Percentiles rank a stretch among this genome's conserved stretches.
Evolutionary conservation across 1,284 basidiomycete species (phyloP).

Genomic region (Ganoderma sp.): DNA sequence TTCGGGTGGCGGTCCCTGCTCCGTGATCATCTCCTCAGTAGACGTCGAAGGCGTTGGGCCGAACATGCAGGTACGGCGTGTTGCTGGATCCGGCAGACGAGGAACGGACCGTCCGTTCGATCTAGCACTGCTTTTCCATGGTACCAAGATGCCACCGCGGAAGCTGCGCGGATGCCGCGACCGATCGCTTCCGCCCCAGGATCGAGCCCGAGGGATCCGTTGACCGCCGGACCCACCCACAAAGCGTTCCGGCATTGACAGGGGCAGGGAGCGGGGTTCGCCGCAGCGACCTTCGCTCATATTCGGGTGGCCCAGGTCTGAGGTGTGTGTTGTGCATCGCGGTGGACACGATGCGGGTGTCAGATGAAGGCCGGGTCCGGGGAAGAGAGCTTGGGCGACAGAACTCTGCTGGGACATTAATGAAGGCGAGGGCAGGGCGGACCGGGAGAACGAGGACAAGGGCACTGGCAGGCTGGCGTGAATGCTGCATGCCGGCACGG

Average conservation of each 20-base stretch:
- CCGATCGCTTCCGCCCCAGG: constrained; percentile 4
- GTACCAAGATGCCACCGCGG: not conserved
- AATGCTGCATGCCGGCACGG: not conserved
- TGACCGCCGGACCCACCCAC: not conserved
- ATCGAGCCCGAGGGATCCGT: not conserved
- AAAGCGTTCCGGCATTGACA: not conserved
- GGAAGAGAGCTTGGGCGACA: not conserved
- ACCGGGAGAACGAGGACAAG: not conserved
- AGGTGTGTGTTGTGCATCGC: not conserved
- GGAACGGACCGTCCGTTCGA: not conserved
- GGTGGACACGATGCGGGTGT: too few species aligned
- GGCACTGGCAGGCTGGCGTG: not conserved
- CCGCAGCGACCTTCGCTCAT: not conserved
- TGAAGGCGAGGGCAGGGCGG: not conserved
- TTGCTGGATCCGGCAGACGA: not conserved
- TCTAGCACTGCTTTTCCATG: not conserved
- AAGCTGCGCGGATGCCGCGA: not conserved
- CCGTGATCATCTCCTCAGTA: not conserved
- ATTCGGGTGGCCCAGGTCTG: not conserved
- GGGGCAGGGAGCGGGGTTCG: not conserved
- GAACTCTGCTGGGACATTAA: not conserved
- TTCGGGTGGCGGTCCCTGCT: not conserved
- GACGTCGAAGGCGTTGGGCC: not conserved
- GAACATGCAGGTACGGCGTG: not conserved
- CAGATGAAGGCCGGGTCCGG: not conserved